Evolutionary conservation across 208 protist species (phyloP), one percentile per base, ranked within the genome.

Genomic region (Porcisia hertigi): DNA sequence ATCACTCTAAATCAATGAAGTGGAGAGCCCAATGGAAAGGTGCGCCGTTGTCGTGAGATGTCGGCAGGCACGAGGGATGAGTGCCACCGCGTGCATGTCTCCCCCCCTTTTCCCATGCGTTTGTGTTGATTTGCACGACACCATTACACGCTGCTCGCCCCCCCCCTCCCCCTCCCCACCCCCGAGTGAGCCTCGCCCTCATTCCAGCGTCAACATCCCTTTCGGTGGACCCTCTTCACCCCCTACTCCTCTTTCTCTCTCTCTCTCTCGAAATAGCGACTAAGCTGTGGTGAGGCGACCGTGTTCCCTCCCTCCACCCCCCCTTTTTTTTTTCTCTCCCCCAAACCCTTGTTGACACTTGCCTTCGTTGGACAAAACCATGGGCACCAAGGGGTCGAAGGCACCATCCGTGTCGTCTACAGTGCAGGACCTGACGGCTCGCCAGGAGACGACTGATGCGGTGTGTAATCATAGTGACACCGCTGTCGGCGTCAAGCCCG

Each of bases 401-500:
- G 11, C 65, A 14, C 34, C 47, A 6, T 41, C 65, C 25, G 14
- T 43, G 47, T 70, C 47, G 18, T 52, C 65, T 18, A 25, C 65
- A 8, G 65, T 54, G 65, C 65, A 36, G 65, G 20, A 20, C 16
- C 45, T 43, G 47, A 67, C 41, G 41, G 23, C 14, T 41, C 11
- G 25, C 39, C 6, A 36, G 23, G 6, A 41, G n/a, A n/a, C n/a
- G 62, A 11, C 5, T 45, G 62, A 25, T 5, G 63, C n/a, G 12
- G 69, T 55, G 34, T 14, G 66, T 2, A 12, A 71, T 55, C 12
- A 12, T n/a, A 47, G 47, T 12, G 71, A 77, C 23, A 8, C 58
- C 54, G 54, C 78, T 1, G 55, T 74, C 52, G 47, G 55, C 41
- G 66, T 75, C 41, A 59, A 59, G 5, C 79, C 79, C 2, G 85